phyloP scores from a whole-genome alignment of 768 basidiomycete species.

The Sarcomyxa edulis region DNA sequence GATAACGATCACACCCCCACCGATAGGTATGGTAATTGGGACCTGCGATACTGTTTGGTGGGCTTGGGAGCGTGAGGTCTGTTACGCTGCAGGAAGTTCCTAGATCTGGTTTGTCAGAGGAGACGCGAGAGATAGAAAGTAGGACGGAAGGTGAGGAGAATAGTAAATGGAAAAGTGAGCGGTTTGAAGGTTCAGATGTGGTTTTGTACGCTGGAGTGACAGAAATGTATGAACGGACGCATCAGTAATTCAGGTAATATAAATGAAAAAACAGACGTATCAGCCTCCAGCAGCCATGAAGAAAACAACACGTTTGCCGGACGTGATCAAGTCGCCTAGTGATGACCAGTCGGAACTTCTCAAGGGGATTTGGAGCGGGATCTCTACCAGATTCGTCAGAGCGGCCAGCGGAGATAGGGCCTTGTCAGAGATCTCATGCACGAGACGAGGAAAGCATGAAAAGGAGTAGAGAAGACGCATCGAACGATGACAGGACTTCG shows the following conservation, averaged over 20 bases:
- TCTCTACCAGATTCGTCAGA: background rate
- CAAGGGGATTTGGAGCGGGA: slow-evolving; percentile 12
- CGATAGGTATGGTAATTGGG: slow-evolving; percentile 25
- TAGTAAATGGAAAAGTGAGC: background rate
- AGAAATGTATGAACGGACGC: slow-evolving; percentile 19
- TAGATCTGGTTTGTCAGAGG: no score
- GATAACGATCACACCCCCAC: slow-evolving; percentile 19
- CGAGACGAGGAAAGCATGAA: no score
- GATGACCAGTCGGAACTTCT: slow-evolving; percentile 37
- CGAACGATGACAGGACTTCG: no score
- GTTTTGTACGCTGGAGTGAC: background rate
- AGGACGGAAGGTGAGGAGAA: background rate
- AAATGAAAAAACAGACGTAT: slow-evolving; percentile 21
- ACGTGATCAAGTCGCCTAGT: slow-evolving; percentile 39
- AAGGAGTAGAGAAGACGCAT: no score
- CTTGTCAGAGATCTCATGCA: no score
- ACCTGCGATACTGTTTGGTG: slow-evolving; percentile 31
- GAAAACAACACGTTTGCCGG: slow-evolving; percentile 38
- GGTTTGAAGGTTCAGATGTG: background rate
- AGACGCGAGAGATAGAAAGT: no score
- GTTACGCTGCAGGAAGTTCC: slow-evolving; percentile 37
- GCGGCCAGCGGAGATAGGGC: no score
- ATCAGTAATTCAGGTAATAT: slow-evolving; percentile 36
- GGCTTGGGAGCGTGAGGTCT: slow-evolving; percentile 32
- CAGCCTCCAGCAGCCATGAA: slow-evolving; percentile 40